phyloP scores from a whole-genome alignment of 2,329 filamentous ascomycete genomes.

The Botrytis fabae region DNA sequence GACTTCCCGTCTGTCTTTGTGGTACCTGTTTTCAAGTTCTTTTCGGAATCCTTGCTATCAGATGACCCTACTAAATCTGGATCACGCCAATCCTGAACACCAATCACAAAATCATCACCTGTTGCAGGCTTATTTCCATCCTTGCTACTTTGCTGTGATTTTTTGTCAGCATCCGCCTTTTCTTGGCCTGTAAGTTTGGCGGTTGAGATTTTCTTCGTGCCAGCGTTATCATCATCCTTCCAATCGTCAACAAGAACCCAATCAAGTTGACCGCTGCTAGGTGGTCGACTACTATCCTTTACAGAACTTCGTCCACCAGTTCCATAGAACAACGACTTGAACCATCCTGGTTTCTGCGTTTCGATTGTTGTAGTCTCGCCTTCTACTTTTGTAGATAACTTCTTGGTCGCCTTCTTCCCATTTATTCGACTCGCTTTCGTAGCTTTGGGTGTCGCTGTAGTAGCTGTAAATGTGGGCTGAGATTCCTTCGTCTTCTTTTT shows the following conservation, averaged over 20 bases:
- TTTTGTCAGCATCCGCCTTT: slow-evolving; percentile 38
- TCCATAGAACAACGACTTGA: slow-evolving; percentile 47
- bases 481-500: slow-evolving; percentile 35
- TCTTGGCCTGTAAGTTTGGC: slow-evolving; percentile 45
- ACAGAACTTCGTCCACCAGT: slow-evolving; percentile 39
- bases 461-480: slow-evolving; percentile 37
- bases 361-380: slow-evolving; percentile 28
- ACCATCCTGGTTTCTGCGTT: slow-evolving; percentile 44
- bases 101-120: slow-evolving; percentile 72
- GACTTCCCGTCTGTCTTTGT: slow-evolving; percentile 36
- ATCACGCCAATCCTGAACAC: slow-evolving; percentile 85
- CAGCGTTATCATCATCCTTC: slow-evolving; percentile 53
- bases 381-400: slow-evolving; percentile 33
- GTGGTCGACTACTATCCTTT: slow-evolving; percentile 61
- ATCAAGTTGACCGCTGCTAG: slow-evolving; percentile 71
- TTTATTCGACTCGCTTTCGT: slow-evolving; percentile 38
- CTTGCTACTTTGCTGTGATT: slow-evolving; percentile 32
- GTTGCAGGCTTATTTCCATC: slow-evolving; percentile 23
- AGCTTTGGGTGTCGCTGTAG: slow-evolving; percentile 34
- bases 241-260: slow-evolving; percentile 71
- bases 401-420: slow-evolving; percentile 36
- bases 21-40: slow-evolving; percentile 33
- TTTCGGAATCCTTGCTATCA: slow-evolving; percentile 38
- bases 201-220: slow-evolving; percentile 42
- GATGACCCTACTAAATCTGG: slow-evolving; percentile 62